Base-by-base conservation (phyloP, 257 asterid species). In the Solanum bukasovii region DNA sequence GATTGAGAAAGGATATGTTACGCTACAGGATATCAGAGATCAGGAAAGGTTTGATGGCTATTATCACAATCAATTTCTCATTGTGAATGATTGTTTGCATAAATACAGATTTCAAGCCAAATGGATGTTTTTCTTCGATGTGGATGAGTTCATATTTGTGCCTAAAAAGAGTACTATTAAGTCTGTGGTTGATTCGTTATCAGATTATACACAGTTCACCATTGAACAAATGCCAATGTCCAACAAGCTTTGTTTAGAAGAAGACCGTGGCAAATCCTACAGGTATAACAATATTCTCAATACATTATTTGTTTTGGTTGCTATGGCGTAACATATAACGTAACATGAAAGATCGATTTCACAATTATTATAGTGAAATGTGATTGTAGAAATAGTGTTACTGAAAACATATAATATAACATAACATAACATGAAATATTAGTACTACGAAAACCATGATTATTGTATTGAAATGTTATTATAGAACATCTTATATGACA, bases 211-310 rank as follows among this genome's bases (percentile, higher is more conserved):
- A 1, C 99, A 96, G 90, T 92, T 96, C 92, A 95, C 98, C 27
- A 92, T 96, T 65, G 94, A 93, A 87, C 98, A 96, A 92, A 94
- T 92, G 94, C 93, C 99, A 5, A 95, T 96, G 98, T 93, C 98
- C 42, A 92, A 89, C 90, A 88, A 86, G 86, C 96, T 95, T 56
- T 96, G 99, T 88, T 87, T 93, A 12, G 84, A 92, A 13, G 89
- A 95, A 84, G 98, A 95, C 88, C 92, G 93, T 13, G 91, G 94
- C 13, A 89, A 89, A 78, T 89, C 94, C 65, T 93, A 46, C 93
- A 91, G 98, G 98, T 95, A 89, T 59, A 20, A 3, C 67, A 59
- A 21, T 56, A 56, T 56, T 56, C 25, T 20, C 67, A 20, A 20
- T 59, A 20, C 67, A 59, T 59, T 12, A 8, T 20, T 3, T 59